phyloP scores from a whole-genome alignment of 1,284 basidiomycete species.

The Cronartium ribicola region DNA sequence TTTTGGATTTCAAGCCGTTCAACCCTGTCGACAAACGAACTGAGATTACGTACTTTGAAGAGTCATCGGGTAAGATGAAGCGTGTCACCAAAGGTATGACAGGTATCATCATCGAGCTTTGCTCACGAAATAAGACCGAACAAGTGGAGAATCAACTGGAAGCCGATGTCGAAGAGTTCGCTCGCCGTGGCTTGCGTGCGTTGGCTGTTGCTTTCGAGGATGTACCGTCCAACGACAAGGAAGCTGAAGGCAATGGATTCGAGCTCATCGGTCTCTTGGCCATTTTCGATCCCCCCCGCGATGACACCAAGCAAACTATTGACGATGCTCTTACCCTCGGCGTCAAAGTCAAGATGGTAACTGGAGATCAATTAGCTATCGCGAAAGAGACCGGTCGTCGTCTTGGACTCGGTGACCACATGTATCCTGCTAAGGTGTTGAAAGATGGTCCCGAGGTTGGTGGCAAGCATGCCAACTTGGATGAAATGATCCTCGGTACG shows the following conservation, averaged over 20 bases:
- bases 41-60: slow-evolving; percentile 94
- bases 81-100: slow-evolving; percentile 99
- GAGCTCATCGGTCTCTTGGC: slow-evolving; percentile 94
- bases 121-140: slow-evolving; percentile 91
- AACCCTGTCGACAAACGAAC: slow-evolving; percentile 99
- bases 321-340: slow-evolving; percentile 92
- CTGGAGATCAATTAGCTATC: slow-evolving; percentile 97
- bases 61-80: slow-evolving; percentile 87
- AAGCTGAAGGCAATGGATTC: slow-evolving; percentile 87
- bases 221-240: slow-evolving; percentile 61
- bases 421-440: slow-evolving; percentile 92
- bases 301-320: slow-evolving; percentile 98
- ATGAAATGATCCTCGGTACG: slow-evolving; percentile 54
- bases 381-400: slow-evolving; percentile 98
- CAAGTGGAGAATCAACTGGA: slow-evolving; percentile 86
- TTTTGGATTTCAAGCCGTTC: slow-evolving; percentile 98
- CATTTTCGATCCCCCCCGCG: slow-evolving; percentile 96
- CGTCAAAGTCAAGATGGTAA: slow-evolving; percentile 99
- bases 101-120: slow-evolving; percentile 64
- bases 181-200: slow-evolving; percentile 90
- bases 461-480: slow-evolving; percentile 51
- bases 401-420: slow-evolving; percentile 91
- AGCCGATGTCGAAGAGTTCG: slow-evolving; percentile 91
- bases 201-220: slow-evolving; percentile 95
- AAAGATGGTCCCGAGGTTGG: slow-evolving; percentile 80